Conservation (phyloP, 306 rosid genomes). For the Glycine latifolia region DNA sequence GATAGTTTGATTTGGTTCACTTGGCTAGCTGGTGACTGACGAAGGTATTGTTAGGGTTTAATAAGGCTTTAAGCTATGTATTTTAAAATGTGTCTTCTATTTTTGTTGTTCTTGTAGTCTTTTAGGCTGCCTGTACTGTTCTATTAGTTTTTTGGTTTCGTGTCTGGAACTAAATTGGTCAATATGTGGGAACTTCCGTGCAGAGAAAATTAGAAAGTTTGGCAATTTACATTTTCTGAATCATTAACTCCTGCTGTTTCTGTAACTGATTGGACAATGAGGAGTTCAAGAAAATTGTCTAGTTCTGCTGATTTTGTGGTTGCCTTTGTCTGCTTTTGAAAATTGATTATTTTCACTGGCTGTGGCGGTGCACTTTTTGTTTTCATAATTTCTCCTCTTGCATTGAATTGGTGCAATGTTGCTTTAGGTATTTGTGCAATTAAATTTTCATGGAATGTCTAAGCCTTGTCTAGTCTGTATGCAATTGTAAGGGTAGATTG, state of each 20-base stretch:
- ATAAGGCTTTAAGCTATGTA: background rate
- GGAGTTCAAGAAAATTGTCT: constrained; percentile 31
- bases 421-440: constrained; percentile 5
- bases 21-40: constrained; percentile 4
- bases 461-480: constrained; percentile 3
- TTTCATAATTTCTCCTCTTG: constrained; percentile 27
- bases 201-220: background rate
- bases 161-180: constrained; percentile 9
- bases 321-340: constrained; percentile 30
- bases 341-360: constrained; percentile 2
- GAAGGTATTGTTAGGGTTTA: constrained; percentile 34
- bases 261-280: constrained; percentile 28
- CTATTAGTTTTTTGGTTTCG: background rate
- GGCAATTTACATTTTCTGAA: constrained; percentile 22
- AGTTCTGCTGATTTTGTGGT: constrained; percentile 6
- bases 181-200: background rate
- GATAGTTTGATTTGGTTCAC: constrained; percentile 36
- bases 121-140: constrained; percentile 26
- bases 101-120: too few species aligned
- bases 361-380: background rate
- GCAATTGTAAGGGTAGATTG: constrained; percentile 9
- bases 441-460: constrained; percentile 24
- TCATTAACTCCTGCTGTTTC: constrained; percentile 15
- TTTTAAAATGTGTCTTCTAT: constrained; percentile 24
- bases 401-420: constrained; percentile 35